Base-by-base conservation (phyloP, 1,139 yeast species). In the Geotrichum phurueaensis region DNA sequence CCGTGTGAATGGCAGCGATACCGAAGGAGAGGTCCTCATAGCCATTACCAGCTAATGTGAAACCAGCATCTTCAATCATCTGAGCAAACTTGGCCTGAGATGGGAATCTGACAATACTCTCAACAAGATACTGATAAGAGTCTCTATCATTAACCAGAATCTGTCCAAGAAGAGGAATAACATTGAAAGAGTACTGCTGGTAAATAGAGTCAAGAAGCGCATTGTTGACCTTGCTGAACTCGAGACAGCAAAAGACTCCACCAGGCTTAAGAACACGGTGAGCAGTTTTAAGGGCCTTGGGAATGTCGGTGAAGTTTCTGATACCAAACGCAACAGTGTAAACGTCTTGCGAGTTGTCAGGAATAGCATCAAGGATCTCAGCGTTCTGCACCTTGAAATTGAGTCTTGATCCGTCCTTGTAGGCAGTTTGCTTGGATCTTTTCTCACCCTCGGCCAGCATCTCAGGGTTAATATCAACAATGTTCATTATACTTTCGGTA, bases 321-420 rank as follows among this genome's bases (percentile, higher is more conserved):
- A 95, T 95, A 60, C 99, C 99, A 73, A 95, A 94, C 2, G 98
- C 96, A 69, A 94, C 91, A 2, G 99, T 94, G 75, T 94, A 94
- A 53, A 95, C 85, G 72, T 94, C 99, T 76, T 92, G 94, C 4
- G 97, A 89, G 71, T 87, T 85, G 70, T 87, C 92, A 56, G 86
- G 87, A 67, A 94, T 89, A 60, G 84, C 80, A 67, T 90, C 97
- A 79, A 94, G 81, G 23, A 81, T 80, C 77, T 95, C 97, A 65
- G 98, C 99, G 70, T 94, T 92, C 75, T 92, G 98, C 45, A 89
- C 97, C 65, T 89, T 71, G 71, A 92, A 94, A 53, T 79, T 78
- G 57, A 95, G 87, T 67, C 99, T 80, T 54, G 81, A 75, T 31
- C 83, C 79, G 54, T 69, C 71, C 70, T 78, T 86, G 48, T 74